Evolutionary conservation across 306 rosid species (phyloP).

Genomic region (Dryas alaskensis): DNA sequence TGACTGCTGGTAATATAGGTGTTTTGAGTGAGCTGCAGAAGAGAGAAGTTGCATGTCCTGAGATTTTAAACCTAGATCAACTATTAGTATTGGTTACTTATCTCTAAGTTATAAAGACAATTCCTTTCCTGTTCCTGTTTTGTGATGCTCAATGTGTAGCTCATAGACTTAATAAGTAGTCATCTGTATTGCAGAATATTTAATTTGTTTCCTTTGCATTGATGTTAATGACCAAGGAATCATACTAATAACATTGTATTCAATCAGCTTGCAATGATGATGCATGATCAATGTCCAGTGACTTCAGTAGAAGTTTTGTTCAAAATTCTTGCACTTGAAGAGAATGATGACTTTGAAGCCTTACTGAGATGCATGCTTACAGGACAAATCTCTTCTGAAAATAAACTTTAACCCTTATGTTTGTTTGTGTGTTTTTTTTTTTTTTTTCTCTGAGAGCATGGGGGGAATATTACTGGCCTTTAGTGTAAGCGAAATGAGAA

Average conservation of each 20-base stretch:
- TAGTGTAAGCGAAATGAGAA: too few relatives aligned
- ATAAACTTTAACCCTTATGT: background rate
- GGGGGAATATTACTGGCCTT: too few relatives aligned
- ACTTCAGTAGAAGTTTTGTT: slow-evolving; percentile 10
- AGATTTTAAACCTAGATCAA: slow-evolving; percentile 32
- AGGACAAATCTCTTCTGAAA: slow-evolving; percentile 4
- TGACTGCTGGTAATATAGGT: slow-evolving; percentile 42
- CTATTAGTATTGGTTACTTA: slow-evolving; percentile 8
- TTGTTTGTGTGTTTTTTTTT: background rate
- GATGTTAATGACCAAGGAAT: slow-evolving; percentile 2
- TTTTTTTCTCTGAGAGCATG: too few relatives aligned
- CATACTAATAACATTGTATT: slow-evolving; percentile 3
- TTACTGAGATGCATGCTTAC: slow-evolving; percentile 6
- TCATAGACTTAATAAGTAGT: background rate
- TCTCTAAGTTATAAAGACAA: background rate
- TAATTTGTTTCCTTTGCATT: background rate
- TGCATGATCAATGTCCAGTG: slow-evolving; percentile 16
- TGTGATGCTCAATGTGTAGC: background rate
- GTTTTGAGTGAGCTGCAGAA: slow-evolving; percentile 47
- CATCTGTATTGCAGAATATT: slow-evolving; percentile 10
- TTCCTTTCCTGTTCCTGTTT: slow-evolving; percentile 1
- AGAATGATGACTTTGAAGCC: slow-evolving; percentile 10
- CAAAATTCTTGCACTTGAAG: slow-evolving; percentile 12
- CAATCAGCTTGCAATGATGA: slow-evolving; percentile 20
- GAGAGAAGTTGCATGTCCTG: slow-evolving; percentile 43